These are phyloP conservation scores for Spathaspora passalidarum DNA, from an alignment of 805 yeast species.

Conservation along the genomic window DNA sequence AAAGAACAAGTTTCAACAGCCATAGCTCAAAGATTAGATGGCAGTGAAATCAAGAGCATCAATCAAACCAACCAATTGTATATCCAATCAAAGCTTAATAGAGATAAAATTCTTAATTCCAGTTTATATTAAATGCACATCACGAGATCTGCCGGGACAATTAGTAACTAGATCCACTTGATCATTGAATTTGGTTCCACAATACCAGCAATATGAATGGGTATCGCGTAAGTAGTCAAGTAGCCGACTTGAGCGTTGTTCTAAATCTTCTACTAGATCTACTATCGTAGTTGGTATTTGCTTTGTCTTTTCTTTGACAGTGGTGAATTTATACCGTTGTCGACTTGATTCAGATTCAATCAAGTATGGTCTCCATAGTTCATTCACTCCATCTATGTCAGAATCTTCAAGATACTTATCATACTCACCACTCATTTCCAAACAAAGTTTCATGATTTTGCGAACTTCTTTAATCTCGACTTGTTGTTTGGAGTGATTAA, in stretches of 20 bases:
- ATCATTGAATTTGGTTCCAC: slow-evolving; percentile 41
- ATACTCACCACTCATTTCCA: slow-evolving; percentile 39
- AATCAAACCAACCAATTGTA: slow-evolving; percentile 16
- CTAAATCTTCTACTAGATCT: slow-evolving; percentile 10
- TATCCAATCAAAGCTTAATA: slow-evolving; percentile 11
- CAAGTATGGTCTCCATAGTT: slow-evolving; percentile 39
- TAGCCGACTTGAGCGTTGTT: slow-evolving; percentile 29
- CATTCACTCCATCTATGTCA: slow-evolving; percentile 22
- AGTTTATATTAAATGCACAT: slow-evolving; percentile 32
- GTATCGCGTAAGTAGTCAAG: slow-evolving; percentile 36
- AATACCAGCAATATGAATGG: slow-evolving; percentile 47
- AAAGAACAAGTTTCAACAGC: slow-evolving; percentile 9
- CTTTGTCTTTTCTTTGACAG: not conserved
- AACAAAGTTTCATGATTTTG: slow-evolving; percentile 40
- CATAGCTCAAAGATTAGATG: slow-evolving; percentile 9
- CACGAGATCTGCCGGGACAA: slow-evolving; percentile 51
- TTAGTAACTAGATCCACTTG: slow-evolving; percentile 34
- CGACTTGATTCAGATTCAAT: slow-evolving; percentile 1
- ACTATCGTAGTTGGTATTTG: not conserved
- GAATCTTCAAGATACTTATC: slow-evolving; percentile 20
- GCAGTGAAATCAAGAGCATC: slow-evolving; percentile 14
- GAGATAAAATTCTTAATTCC: slow-evolving; percentile 10
- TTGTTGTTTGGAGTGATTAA: not conserved
- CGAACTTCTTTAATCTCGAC: slow-evolving; percentile 4
- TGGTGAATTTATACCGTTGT: not conserved